A percentile compares a stretch with the other conserved stretches of the same genome.
Conservation (phyloP, 1,284 basidiomycete species). For the Cryptococcus deneoformans region DNA sequence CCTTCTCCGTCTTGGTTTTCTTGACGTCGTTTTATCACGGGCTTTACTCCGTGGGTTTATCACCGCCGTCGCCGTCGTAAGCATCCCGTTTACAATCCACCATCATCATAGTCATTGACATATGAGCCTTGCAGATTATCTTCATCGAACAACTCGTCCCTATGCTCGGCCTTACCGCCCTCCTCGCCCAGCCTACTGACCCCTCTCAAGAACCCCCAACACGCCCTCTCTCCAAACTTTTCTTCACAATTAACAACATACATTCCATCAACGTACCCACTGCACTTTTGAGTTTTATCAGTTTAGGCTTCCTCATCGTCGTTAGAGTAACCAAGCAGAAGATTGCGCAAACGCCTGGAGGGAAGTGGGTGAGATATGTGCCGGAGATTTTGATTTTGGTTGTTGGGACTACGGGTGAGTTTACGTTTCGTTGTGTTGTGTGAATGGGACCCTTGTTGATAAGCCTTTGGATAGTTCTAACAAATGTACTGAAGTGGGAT, state of each 20-base stretch:
- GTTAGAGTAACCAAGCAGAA: conserved; percentile 54
- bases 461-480: neutral
- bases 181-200: conserved; percentile 59
- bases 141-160: conserved; percentile 61
- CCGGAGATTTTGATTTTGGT: conserved; percentile 82
- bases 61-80: conserved; percentile 46
- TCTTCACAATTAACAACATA: conserved; percentile 69
- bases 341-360: conserved; percentile 47
- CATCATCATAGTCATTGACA: neutral
- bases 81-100: neutral
- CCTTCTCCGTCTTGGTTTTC: conserved; percentile 84
- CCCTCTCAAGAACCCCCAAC: conserved; percentile 52
- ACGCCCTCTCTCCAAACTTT: conserved; percentile 65
- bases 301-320: conserved; percentile 63
- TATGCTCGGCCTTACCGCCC: conserved; percentile 62
- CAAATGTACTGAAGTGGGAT: no score
- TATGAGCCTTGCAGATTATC: conserved; percentile 45
- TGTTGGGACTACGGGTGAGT: conserved; percentile 70
- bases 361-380: conserved; percentile 67
- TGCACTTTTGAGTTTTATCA: conserved; percentile 65
- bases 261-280: conserved; percentile 64
- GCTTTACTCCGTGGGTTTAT: conserved; percentile 79
- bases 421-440: neutral
- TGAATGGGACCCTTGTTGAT: neutral
- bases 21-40: conserved; percentile 90